phyloP scores from a whole-genome alignment of 805 yeast species.

The Saccharomyces eubayanus region DNA sequence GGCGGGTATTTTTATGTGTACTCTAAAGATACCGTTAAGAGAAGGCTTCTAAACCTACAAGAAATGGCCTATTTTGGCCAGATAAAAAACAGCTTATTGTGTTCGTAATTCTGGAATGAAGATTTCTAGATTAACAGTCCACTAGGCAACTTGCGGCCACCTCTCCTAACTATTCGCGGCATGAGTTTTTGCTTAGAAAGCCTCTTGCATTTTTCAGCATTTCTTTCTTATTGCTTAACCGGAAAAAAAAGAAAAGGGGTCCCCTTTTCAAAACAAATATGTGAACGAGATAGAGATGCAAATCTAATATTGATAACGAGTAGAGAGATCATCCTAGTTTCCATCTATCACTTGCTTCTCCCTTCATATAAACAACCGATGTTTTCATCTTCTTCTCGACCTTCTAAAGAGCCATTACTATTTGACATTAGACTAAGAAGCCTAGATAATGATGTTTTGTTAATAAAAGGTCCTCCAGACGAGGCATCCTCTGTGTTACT shows the following conservation, averaged over 20 bases:
- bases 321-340: not conserved
- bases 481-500: conserved; percentile 73
- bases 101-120: too few species aligned
- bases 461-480: conserved; percentile 67
- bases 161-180: too few species aligned
- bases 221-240: not conserved
- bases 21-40: not conserved
- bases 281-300: not conserved
- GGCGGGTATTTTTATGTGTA: not conserved
- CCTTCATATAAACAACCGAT: not conserved
- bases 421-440: conserved; percentile 56
- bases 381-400: conserved; percentile 11
- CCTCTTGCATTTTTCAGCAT: not conserved
- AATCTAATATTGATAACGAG: not conserved
- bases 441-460: conserved; percentile 67
- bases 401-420: conserved; percentile 28
- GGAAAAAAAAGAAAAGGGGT: not conserved
- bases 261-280: not conserved
- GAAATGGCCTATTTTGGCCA: not conserved
- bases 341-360: not conserved
- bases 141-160: too few species aligned
- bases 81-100: too few species aligned
- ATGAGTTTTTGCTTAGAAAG: not conserved
- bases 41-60: not conserved
- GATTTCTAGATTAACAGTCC: too few species aligned